phyloP scores from a whole-genome alignment of 2,329 filamentous ascomycete genomes.

The Exophiala viscosa region DNA sequence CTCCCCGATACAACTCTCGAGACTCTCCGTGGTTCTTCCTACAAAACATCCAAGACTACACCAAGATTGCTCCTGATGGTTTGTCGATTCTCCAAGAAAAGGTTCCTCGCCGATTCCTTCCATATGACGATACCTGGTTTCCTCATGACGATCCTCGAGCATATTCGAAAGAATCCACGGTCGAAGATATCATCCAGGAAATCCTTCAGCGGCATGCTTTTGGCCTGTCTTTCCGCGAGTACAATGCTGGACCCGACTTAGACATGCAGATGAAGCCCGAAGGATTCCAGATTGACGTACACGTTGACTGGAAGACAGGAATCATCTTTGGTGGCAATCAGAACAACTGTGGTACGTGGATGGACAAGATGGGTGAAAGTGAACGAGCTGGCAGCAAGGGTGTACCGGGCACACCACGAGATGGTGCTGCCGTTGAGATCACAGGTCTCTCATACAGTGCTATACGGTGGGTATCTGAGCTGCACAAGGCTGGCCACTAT shows the following conservation, averaged over 20 bases:
- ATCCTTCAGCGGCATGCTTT: constrained; percentile 85
- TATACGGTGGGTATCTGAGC: constrained; percentile 69
- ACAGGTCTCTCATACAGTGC: constrained; percentile 90
- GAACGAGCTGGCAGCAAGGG: constrained; percentile 87
- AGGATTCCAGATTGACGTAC: constrained; percentile 87
- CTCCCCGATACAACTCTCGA: constrained; percentile 88
- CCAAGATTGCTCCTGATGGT: constrained; percentile 74
- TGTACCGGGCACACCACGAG: constrained; percentile 90
- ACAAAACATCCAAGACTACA: constrained; percentile 93
- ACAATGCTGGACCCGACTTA: constrained; percentile 83
- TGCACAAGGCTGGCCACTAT: constrained; percentile 67
- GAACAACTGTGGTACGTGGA: constrained; percentile 95
- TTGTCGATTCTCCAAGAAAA: constrained; percentile 68
- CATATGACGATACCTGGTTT: constrained; percentile 96
- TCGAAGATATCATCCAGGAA: constrained; percentile 90
- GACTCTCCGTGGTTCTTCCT: constrained; percentile 98
- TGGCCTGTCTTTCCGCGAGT: constrained; percentile 88
- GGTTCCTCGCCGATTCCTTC: constrained; percentile 80
- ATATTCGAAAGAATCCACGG: constrained; percentile 77
- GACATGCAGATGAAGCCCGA: constrained; percentile 90
- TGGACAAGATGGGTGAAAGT: constrained; percentile 99
- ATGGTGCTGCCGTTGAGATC: constrained; percentile 93
- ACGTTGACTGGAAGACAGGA: constrained; percentile 86
- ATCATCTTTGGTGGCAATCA: constrained; percentile 94
- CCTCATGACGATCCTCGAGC: constrained; percentile 73